phyloP scores from a whole-genome alignment of 805 yeast species.

The Myxozyma sirexii region DNA sequence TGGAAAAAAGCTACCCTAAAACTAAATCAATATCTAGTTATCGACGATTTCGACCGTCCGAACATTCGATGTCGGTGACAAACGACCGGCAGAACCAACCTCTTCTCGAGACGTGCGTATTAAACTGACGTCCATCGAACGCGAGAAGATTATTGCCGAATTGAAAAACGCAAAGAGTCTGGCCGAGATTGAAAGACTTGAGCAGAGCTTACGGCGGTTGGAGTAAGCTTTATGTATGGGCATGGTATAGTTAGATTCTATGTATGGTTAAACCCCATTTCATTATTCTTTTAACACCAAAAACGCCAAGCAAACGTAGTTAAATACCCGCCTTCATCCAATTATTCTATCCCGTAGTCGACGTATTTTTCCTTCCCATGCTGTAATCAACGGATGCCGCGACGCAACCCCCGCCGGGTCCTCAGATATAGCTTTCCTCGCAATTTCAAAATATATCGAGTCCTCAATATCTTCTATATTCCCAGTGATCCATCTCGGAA shows the following conservation, averaged over 20 bases:
- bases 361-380: conserved; percentile 49
- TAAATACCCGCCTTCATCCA: no score
- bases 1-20: no score
- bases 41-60: conserved; percentile 11
- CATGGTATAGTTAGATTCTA: no score
- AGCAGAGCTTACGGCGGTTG: conserved; percentile 41
- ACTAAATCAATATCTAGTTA: background rate
- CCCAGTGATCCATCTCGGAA: conserved; percentile 9
- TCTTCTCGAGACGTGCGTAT: background rate
- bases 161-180: conserved; percentile 66
- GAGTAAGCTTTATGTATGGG: background rate
- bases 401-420: conserved; percentile 18
- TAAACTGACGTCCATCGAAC: conserved; percentile 60
- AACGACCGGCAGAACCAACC: background rate
- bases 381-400: conserved; percentile 48
- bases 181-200: conserved; percentile 75
- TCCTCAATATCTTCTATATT: background rate
- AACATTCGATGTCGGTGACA: conserved; percentile 38
- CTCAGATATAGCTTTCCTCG: background rate
- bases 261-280: no score
- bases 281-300: no score
- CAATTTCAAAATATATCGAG: background rate
- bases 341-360: background rate
- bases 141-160: conserved; percentile 52
- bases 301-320: no score